Evolutionary conservation across 2,329 filamentous ascomycete species (phyloP), one percentile per base, ranked within the genome.

Genomic region (Tricladium varicosporioides): DNA sequence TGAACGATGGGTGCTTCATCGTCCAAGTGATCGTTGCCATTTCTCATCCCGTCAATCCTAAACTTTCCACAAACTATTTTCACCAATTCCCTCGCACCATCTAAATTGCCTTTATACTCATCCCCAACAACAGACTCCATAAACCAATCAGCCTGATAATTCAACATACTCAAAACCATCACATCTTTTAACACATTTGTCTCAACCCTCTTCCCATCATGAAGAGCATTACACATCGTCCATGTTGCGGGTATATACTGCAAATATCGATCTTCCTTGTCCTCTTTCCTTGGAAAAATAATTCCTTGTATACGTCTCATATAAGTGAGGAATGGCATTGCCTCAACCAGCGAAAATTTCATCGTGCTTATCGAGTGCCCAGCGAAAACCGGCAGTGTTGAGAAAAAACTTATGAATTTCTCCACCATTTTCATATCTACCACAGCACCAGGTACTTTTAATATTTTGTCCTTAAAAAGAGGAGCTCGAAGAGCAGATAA

Each of bases 221-320:
- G 5, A 3, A 27, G 7, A 10, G 51, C 32, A 13, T 52, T 57
- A 32, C 42, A 48, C 4, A 11, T 11, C 22, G 22, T 48, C 54
- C 48, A 53, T 9, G 54, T 57, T 9, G 43, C 13, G 2, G 54
- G 48, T 19, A 57, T 57, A 18, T 52, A 57, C 8, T 48, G 14
- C 13, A 57, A 16, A 15, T 52, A 57, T 31, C 52, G 22, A 11
- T 56, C 47, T 16, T 51, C 32, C 13, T 46, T 18, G 11, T 46
- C 46, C 10, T 51, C 16, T 13, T 16, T 33, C 9, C 19, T 33
- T 14, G 47, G 47, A 16, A 56, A 56, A 4, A 56, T 42, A 13
- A 19, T 18, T 3, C 40, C 11, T 9, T 31, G 1, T 5, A 31
- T 14, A 1, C 11, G 2, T 18, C 15, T 5, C 4, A 54, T 18